Percentiles rank a stretch among this genome's conserved stretches.
phyloP scores from a whole-genome alignment of 73 alveolate species.

The Diophrys appendiculata region DNA sequence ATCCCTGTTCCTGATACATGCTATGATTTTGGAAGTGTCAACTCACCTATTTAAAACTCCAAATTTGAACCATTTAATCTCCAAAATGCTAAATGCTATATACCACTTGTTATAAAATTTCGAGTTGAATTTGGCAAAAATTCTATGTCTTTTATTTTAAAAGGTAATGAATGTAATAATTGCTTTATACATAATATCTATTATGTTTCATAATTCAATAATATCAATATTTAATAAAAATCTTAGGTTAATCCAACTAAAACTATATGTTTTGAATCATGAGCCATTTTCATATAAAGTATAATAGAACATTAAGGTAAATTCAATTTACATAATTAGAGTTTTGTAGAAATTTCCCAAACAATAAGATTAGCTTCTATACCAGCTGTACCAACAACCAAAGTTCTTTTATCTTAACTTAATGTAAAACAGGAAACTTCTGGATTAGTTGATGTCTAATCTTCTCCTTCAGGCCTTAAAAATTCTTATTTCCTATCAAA shows the following conservation, averaged over 20 bases:
- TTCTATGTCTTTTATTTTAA: constrained; percentile 92
- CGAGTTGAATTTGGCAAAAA: constrained; percentile 86
- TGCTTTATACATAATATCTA: constrained; percentile 64
- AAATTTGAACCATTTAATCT: constrained; percentile 73
- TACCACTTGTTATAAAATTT: constrained; percentile 94
- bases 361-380: constrained; percentile 75
- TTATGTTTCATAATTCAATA: constrained; percentile 76
- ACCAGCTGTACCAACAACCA: constrained; percentile 81
- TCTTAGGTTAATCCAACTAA: constrained; percentile 84
- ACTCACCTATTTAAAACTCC: constrained; percentile 71
- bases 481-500: constrained; percentile 31
- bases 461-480: constrained; percentile 53
- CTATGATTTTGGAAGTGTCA: constrained; percentile 57
- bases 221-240: constrained; percentile 68
- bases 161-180: constrained; percentile 83
- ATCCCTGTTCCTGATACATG: constrained; percentile 54
- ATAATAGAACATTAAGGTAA: constrained; percentile 63
- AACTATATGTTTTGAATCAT: constrained; percentile 71
- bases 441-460: constrained; percentile 52
- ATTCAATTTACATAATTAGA: constrained; percentile 56
- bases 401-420: constrained; percentile 69
- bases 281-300: constrained; percentile 72
- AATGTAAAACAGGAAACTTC: constrained; percentile 82
- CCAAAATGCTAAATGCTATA: constrained; percentile 94
- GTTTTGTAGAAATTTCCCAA: constrained; percentile 89